phyloP scores from a whole-genome alignment of 805 yeast genomes.

The Candida sanyiensis region DNA sequence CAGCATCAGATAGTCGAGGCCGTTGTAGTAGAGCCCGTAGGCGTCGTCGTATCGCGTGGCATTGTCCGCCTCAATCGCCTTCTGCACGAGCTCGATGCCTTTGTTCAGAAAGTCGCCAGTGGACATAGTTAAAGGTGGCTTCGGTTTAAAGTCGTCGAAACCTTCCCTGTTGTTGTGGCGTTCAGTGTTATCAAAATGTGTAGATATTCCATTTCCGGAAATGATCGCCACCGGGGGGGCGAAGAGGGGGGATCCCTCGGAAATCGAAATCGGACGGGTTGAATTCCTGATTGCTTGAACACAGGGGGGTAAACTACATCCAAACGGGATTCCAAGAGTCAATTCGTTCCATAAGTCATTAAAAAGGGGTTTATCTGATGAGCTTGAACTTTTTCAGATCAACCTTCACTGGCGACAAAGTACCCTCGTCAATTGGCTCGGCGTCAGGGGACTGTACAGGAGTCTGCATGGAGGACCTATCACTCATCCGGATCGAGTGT shows the following conservation, averaged over 20 bases:
- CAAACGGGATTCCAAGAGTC: no score
- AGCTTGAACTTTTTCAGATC: slow-evolving; percentile 19
- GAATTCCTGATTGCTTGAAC: not conserved
- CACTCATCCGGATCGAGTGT: slow-evolving; percentile 10
- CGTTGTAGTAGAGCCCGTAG: slow-evolving; percentile 84
- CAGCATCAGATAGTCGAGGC: slow-evolving; percentile 89
- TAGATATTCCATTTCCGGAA: no score
- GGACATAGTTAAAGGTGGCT: slow-evolving; percentile 26
- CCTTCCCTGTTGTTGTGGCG: no score
- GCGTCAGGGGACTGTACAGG: slow-evolving; percentile 4
- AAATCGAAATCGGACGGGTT: not conserved
- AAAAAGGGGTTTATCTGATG: slow-evolving; percentile 8
- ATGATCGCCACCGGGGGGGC: no score
- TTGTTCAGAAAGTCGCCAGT: slow-evolving; percentile 79
- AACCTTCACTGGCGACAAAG: slow-evolving; percentile 22
- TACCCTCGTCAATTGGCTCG: slow-evolving; percentile 11
- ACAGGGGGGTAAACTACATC: no score
- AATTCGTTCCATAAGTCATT: no score
- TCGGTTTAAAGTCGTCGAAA: no score
- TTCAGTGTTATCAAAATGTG: not conserved
- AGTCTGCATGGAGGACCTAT: slow-evolving; percentile 15
- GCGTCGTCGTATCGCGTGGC: slow-evolving; percentile 91
- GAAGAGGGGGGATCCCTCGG: no score
- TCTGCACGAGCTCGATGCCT: slow-evolving; percentile 91
- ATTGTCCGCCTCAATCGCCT: slow-evolving; percentile 91